Evolutionary conservation across 768 basidiomycete genomes (phyloP), one percentile per base, ranked within the genome.

Genomic region (Xerocomellus chrysenteron): DNA sequence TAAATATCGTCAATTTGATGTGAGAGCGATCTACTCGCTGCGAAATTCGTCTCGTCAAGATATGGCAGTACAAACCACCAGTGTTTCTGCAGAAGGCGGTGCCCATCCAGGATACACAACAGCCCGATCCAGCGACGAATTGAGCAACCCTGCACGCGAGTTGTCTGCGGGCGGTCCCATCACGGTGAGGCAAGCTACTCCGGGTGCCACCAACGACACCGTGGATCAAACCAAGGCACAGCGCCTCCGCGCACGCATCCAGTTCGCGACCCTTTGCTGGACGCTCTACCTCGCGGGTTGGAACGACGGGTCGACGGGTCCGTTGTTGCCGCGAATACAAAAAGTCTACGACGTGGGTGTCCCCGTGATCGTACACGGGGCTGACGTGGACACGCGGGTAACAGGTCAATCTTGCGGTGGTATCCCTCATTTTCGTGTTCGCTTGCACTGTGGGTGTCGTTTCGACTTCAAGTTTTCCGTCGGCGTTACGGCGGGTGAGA

Each of bases 371-470:
- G 9, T 13, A 9, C 9, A 11, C 32, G 32, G 9, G 21, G 21
- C 21, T 62, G 49, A 62, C 41, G 6, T 36, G 41, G 0, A 21
- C n/a, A 12, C 17, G 16, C 32, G 9, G 19, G n/a, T n/a, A n/a
- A 55, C 48, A 76, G 78, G 64, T 78, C 44, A 69, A 73, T 21
- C 80, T 73, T 58, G 62, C 68, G 2, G 61, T 71, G 28, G 78
- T 79, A 5, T 79, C 79, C 26, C 53, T 80, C 17, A 66, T 79
- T 10, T 80, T 77, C 56, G 75, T 79, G 12, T 70, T 74, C 51
- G 68, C 73, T n/a, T 77, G 74, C 51, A 50, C 66, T 11, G 78
- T 75, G 42, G 24, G 75, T 71, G 7, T 39, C 32, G 8, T 32
- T 10, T 32, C 10, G 32, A 11, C 11, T n/a, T n/a, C n/a, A n/a